These are phyloP conservation scores for Syzygium aromaticum DNA, from an alignment of 345 rosid species.

Conservation along the genomic window DNA sequence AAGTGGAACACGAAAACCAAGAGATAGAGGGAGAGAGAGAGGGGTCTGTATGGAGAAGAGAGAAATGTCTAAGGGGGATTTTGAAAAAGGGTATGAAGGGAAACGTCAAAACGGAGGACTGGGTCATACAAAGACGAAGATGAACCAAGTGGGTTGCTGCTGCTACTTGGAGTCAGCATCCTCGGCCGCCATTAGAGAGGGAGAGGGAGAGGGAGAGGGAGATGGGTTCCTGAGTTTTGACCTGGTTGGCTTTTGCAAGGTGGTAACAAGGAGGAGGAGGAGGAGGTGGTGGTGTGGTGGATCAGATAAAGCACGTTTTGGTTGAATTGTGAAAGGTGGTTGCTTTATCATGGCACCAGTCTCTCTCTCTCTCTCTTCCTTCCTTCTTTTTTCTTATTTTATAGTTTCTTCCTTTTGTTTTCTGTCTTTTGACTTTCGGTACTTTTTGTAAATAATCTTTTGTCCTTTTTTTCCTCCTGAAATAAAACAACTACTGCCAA, in stretches of 20 bases:
- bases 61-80: not conserved
- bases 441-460: not conserved
- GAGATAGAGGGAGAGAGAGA: not conserved
- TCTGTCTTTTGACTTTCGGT: not conserved
- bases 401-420: not conserved
- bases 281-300: constrained; percentile 10
- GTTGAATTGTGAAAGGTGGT: constrained; percentile 11
- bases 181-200: not conserved
- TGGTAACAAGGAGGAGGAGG: not conserved
- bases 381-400: constrained; percentile 1
- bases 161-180: not conserved
- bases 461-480: not conserved
- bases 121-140: not conserved
- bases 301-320: constrained; percentile 21
- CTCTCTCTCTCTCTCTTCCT: not conserved
- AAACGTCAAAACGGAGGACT: not conserved
- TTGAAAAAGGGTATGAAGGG: not conserved
- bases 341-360: not conserved
- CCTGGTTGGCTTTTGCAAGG: not conserved
- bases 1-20: not conserved
- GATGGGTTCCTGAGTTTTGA: not conserved
- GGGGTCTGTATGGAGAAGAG: not conserved
- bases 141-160: not conserved
- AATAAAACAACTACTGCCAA: not conserved
- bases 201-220: not conserved